Conservation (phyloP, 73 alveolate genomes). For the Tetrahymena borealis region DNA sequence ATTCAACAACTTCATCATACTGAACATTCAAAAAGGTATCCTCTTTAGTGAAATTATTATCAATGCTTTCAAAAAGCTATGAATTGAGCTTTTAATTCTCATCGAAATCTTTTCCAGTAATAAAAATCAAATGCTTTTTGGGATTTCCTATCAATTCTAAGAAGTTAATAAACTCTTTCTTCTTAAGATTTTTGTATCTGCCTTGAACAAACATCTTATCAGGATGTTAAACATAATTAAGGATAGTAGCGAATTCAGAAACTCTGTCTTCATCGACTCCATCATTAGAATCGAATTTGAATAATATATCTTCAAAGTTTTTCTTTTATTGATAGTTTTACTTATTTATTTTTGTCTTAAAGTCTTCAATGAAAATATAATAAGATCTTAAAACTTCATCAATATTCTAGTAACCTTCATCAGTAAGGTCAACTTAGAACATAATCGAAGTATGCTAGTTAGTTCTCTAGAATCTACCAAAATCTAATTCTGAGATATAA, state of each 20-base stretch:
- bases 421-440: neutral
- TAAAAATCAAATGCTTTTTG: neutral
- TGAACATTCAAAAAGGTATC: neutral
- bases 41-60: neutral
- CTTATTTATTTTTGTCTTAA: neutral
- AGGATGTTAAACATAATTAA: neutral
- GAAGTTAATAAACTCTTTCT: neutral
- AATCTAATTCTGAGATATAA: neutral
- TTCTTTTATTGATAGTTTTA: neutral
- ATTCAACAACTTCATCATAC: neutral
- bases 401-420: neutral
- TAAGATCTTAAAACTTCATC: neutral
- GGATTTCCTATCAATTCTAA: neutral
- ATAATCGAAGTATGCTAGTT: neutral
- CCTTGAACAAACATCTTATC: neutral
- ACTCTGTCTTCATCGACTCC: neutral
- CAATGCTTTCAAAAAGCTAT: neutral
- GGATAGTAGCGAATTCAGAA: neutral
- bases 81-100: neutral
- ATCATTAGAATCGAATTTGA: neutral
- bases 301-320: neutral
- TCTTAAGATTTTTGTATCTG: neutral
- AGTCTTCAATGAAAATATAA: neutral
- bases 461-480: neutral
- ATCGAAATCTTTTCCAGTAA: neutral